Base-by-base conservation (phyloP, 192 early-diverging fungal species). In the Backusella liffmaniae region DNA sequence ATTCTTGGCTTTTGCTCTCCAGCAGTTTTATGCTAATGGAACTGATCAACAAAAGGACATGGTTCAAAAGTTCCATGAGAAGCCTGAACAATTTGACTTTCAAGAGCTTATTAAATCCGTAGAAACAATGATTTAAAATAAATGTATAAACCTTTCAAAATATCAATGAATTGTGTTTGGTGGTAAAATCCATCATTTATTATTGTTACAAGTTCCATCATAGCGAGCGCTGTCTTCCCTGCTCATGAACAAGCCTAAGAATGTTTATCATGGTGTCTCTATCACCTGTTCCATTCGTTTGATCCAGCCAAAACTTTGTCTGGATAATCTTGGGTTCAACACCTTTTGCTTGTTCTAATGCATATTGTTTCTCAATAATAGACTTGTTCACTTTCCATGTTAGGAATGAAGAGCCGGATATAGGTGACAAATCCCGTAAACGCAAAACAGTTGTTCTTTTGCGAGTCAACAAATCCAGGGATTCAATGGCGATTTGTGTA, bases 21-120 rank as follows among this genome's bases (percentile, higher is more conserved):
- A 96, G 80, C 84, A 92, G 80, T 98, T 96, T 78, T 98, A 98
- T 79, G 90, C 94, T 5, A 92, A 91, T 66, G 95, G 95, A 10
- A 81, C 86, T 0, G 82, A 85, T 0, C 79, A 84, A 18, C 94
- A 96, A 76, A 75, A 82, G 53, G 53, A 81, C 16, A 81, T 97
- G 37, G 80, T 98, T 10, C 91, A 96, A 62, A 83, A 84, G 35
- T 97, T 98, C 81, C 92, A 95, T 84, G 89, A 87, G 29, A 75
- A 81, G n/a, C 94, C 97, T 1, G 82, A 84, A 1, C 76, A 88
- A 42, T 97, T 98, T 79, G 88, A 93, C 49, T 94, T 91, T 75
- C 78, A 89, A 8, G 84, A 80, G 62, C 73, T 94, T 32, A 82
- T 94, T 51, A 75, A 82, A 32, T 77, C 79, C 34, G 78, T 83